Conservation (phyloP, 495 filamentous ascomycete genomes). For the Chaetomidium leptoderma region DNA sequence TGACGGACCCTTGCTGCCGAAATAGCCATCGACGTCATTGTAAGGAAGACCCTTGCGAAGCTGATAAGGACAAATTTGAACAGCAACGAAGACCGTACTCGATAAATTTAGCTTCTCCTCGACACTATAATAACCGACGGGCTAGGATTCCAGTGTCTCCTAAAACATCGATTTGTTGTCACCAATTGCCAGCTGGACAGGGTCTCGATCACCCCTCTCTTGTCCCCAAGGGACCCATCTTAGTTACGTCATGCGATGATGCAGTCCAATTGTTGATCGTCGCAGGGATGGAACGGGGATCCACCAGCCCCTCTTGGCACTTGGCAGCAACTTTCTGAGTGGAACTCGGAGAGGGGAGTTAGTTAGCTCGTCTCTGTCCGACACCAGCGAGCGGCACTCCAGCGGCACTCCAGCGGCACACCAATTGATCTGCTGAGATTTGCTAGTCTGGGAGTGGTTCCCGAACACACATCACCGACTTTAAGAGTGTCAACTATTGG, state of each 20-base stretch:
- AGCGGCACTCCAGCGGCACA: no score
- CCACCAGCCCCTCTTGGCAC: background rate
- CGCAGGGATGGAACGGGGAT: conserved; percentile 4
- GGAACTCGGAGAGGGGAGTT: background rate
- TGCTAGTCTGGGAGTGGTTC: no score
- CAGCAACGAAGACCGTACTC: no score
- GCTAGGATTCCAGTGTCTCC: no score
- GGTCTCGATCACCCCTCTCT: background rate
- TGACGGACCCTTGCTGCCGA: background rate
- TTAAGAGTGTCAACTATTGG: background rate
- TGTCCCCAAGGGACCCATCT: no score
- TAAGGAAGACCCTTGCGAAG: conserved; percentile 1
- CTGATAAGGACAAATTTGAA: background rate
- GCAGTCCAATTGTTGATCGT: conserved; percentile 10
- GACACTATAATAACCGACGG: no score
- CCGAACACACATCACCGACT: background rate
- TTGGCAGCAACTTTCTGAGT: conserved; percentile 4
- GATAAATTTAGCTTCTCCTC: no score
- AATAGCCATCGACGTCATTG: conserved; percentile 16
- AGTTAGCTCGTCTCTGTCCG: no score
- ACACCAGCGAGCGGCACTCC: no score
- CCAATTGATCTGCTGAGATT: no score
- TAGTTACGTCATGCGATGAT: conserved; percentile 17
- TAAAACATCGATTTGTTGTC: no score
- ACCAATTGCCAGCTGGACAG: conserved; percentile 9